phyloP scores from a whole-genome alignment of 148 eudicot genomes.

The Diospyros lotus region DNA sequence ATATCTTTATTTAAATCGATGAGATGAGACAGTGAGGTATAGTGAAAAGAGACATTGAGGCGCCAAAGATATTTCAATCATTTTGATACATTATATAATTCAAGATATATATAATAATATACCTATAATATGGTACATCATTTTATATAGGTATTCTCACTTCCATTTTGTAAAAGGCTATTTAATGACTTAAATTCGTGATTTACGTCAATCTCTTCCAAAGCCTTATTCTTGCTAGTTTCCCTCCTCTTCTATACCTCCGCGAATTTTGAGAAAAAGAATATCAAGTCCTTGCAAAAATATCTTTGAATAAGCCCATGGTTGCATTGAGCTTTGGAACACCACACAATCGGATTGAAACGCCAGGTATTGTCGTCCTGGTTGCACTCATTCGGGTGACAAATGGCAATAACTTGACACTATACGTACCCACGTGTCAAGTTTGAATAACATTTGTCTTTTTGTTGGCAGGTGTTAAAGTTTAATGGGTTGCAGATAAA shows the following conservation, averaged over 20 bases:
- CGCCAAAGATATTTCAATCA: no score
- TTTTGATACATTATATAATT: no score
- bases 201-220: no score
- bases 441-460: slow-evolving; percentile 11
- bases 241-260: not conserved
- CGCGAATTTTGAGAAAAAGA: not conserved
- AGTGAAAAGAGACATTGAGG: no score
- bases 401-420: slow-evolving; percentile 1
- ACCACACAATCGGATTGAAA: not conserved
- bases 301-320: slow-evolving; percentile 1
- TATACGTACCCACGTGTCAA: not conserved
- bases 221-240: no score
- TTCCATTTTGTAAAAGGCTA: no score
- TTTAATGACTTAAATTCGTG: no score
- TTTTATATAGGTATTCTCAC: no score
- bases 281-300: not conserved
- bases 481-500: not conserved
- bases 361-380: not conserved
- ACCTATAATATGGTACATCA: no score
- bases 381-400: not conserved
- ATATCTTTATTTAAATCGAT: no score
- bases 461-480: slow-evolving; percentile 6
- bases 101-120: no score
- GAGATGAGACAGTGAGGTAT: no score
- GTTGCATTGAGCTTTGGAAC: not conserved